These are phyloP conservation scores for Ustanciosporium gigantosporum DNA, from an alignment of 1,284 basidiomycete species.

Conservation along the genomic window DNA sequence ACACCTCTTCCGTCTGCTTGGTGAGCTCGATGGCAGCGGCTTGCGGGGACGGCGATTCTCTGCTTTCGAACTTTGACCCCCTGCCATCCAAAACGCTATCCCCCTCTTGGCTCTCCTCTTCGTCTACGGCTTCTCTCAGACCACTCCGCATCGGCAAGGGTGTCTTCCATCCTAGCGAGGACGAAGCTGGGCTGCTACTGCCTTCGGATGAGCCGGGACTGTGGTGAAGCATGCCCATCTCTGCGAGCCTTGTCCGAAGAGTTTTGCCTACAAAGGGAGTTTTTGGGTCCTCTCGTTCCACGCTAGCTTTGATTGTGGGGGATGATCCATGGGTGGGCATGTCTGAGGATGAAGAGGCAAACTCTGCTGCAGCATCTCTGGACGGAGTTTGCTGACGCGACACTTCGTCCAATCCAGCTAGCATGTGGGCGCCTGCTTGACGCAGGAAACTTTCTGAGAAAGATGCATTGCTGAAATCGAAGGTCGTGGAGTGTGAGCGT, in stretches of 20 bases:
- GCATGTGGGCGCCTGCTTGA: slow-evolving; percentile 44
- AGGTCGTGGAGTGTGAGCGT: no score
- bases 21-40: no score
- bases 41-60: no score
- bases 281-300: background rate
- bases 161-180: background rate
- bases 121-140: no score
- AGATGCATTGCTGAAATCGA: slow-evolving; percentile 43
- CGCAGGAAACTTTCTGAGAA: slow-evolving; percentile 53
- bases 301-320: slow-evolving; percentile 16
- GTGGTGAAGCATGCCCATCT: background rate
- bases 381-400: no score
- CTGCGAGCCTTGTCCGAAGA: background rate
- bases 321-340: slow-evolving; percentile 9
- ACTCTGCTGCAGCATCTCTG: no score
- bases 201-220: background rate
- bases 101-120: no score
- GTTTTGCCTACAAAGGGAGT: background rate
- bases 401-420: slow-evolving; percentile 37
- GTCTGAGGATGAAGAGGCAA: slow-evolving; percentile 10
- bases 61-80: no score
- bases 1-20: no score
- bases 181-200: slow-evolving; percentile 1
- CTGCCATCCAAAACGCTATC: no score
- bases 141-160: background rate